These are phyloP conservation scores for Marchantia paleacea DNA, from an alignment of 225 moss, liverwort and hornwort genomes.

Conservation along the genomic window DNA sequence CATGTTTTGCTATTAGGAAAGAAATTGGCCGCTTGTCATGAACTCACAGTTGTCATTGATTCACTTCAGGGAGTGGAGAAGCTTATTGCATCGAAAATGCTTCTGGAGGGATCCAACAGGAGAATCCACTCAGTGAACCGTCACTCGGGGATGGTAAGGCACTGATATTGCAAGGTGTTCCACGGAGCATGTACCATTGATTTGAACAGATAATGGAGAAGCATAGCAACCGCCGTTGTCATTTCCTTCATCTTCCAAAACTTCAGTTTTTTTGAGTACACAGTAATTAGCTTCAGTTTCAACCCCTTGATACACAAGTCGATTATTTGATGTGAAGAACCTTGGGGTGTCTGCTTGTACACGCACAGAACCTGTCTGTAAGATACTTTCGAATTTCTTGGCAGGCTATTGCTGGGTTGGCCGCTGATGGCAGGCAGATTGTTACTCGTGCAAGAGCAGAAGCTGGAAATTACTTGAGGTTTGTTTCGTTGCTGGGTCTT, in stretches of 20 bases:
- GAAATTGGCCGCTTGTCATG: background rate
- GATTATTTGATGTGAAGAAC: background rate
- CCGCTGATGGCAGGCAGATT: constrained; percentile 91
- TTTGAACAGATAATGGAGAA: background rate
- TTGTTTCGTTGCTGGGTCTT: constrained; percentile 7
- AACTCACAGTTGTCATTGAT: background rate
- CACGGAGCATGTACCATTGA: background rate
- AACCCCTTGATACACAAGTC: background rate
- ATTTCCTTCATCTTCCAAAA: background rate
- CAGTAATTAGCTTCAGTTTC: no score
- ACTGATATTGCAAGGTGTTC: no score
- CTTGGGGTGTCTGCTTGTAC: background rate
- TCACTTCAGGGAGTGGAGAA: constrained; percentile 81
- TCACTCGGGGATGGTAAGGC: constrained; percentile 84
- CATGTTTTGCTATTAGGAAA: background rate
- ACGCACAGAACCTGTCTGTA: background rate
- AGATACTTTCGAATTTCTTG: background rate
- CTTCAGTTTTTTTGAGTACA: background rate
- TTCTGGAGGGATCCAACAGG: constrained; percentile 89
- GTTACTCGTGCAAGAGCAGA: constrained; percentile 72
- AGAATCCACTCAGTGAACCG: constrained; percentile 90
- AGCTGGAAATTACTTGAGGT: constrained; percentile 69
- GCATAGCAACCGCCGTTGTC: background rate
- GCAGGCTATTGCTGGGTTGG: constrained; percentile 88
- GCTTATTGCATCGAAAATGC: constrained; percentile 88